Conservation (phyloP, 768 basidiomycete species). For the Rhizopogon salebrosus region DNA sequence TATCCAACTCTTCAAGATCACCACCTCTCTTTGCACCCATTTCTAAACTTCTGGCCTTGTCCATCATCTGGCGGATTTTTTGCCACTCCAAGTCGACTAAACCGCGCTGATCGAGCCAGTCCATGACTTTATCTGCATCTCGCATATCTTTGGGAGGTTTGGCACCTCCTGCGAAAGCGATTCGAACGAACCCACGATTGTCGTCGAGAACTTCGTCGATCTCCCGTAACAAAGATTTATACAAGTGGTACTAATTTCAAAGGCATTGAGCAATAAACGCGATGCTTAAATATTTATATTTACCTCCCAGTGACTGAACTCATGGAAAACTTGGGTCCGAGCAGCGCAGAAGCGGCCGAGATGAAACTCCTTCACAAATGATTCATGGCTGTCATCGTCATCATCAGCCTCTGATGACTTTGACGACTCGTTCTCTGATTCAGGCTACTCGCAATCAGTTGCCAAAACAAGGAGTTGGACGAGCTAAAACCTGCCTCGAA, state of each 20-base stretch:
- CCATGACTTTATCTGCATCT: conserved; percentile 76
- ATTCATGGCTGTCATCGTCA: conserved; percentile 9
- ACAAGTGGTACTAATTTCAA: conserved; percentile 53
- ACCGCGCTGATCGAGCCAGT: conserved; percentile 71
- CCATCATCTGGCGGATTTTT: conserved; percentile 69
- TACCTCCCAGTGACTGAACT: conserved; percentile 83
- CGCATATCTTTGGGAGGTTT: conserved; percentile 60
- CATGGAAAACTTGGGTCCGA: conserved; percentile 63
- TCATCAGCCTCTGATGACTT: conserved; percentile 22
- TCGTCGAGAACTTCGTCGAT: conserved; percentile 47
- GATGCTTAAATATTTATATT: conserved; percentile 15
- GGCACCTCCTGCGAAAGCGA: conserved; percentile 49
- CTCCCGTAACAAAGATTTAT: conserved; percentile 51
- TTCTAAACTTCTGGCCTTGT: conserved; percentile 63
- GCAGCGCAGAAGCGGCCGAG: conserved; percentile 79
- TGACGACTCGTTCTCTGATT: conserved; percentile 19
- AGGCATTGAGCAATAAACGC: conserved; percentile 2
- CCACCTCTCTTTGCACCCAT: conserved; percentile 41
- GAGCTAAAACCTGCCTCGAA: conserved; percentile 43
- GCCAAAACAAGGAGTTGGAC: too few species aligned
- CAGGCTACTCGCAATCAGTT: background rate
- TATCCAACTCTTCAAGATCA: conserved; percentile 24
- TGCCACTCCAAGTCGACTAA: conserved; percentile 68
- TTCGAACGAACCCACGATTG: conserved; percentile 47
- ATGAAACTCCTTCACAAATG: conserved; percentile 37